phyloP scores from a whole-genome alignment of 305 asterid genomes.

The Fraxinus angustifolia region DNA sequence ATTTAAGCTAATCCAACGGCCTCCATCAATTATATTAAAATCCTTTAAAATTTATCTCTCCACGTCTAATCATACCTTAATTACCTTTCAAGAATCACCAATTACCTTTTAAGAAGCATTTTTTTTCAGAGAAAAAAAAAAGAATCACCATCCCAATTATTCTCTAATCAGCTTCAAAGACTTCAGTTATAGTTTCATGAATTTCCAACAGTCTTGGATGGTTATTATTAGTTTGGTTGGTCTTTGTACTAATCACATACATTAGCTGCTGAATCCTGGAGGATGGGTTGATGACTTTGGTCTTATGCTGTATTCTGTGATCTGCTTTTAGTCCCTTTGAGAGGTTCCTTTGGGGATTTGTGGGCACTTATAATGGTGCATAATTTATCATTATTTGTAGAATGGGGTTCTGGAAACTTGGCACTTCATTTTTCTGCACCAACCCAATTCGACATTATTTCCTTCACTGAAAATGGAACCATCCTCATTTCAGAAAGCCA shows the following conservation, averaged over 20 bases:
- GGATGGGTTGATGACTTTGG: background rate
- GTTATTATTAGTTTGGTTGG: background rate
- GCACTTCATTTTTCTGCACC: background rate
- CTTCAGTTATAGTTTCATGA: background rate
- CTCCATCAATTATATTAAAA: background rate
- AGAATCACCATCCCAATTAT: background rate
- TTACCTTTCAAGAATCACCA: background rate
- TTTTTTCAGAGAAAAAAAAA: background rate
- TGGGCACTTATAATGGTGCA: background rate
- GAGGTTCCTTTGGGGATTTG: background rate
- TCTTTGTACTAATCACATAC: background rate
- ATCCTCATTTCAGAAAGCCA: background rate
- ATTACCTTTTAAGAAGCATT: background rate
- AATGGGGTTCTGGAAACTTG: background rate
- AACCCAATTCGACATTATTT: background rate
- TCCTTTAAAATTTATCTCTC: background rate
- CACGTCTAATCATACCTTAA: background rate
- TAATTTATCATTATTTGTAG: background rate
- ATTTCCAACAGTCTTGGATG: background rate
- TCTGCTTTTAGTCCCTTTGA: background rate
- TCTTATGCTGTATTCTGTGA: background rate
- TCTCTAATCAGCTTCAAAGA: background rate
- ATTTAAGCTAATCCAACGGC: background rate
- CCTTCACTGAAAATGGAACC: background rate
- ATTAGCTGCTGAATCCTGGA: background rate